Evolutionary conservation across 2,329 filamentous ascomycete species (phyloP).

Genomic region (Curvularia sp.): DNA sequence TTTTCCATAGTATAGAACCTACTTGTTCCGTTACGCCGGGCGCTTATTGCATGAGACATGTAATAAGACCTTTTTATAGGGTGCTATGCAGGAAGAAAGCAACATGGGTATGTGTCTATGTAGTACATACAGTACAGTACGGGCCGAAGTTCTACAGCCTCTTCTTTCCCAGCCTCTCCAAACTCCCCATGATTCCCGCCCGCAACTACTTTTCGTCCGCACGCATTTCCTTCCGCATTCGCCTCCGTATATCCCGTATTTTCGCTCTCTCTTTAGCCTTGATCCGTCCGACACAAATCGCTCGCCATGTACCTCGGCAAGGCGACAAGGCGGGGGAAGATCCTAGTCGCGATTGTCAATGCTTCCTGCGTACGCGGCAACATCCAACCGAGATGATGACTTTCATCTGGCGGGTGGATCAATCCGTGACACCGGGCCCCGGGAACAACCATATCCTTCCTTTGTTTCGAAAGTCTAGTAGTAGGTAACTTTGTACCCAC

Average conservation of each 20-base stretch:
- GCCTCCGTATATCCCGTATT: not conserved
- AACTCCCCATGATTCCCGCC: no score
- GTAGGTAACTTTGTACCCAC: no score
- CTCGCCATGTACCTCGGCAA: slow-evolving; percentile 10
- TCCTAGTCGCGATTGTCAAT: slow-evolving; percentile 6
- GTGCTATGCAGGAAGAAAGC: no score
- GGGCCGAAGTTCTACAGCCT: no score
- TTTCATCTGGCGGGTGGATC: no score
- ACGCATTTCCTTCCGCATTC: not conserved
- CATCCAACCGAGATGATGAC: slow-evolving; percentile 13
- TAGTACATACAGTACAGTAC: no score
- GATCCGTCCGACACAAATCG: not conserved
- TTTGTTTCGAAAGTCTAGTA: not conserved
- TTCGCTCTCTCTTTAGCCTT: not conserved
- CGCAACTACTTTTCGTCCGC: not conserved
- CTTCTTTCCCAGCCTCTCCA: no score
- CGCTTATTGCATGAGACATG: not conserved
- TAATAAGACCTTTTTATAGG: not conserved
- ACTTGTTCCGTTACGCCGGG: not conserved
- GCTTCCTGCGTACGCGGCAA: not conserved
- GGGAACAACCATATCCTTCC: not conserved
- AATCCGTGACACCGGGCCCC: not conserved
- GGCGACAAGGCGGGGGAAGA: slow-evolving; percentile 9
- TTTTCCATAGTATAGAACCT: no score
- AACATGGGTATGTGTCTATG: no score